A percentile compares a stretch with the other conserved stretches of the same genome.
Evolutionary conservation across 106 monocot species (phyloP).

Genomic region (Apostasia ramifera): DNA sequence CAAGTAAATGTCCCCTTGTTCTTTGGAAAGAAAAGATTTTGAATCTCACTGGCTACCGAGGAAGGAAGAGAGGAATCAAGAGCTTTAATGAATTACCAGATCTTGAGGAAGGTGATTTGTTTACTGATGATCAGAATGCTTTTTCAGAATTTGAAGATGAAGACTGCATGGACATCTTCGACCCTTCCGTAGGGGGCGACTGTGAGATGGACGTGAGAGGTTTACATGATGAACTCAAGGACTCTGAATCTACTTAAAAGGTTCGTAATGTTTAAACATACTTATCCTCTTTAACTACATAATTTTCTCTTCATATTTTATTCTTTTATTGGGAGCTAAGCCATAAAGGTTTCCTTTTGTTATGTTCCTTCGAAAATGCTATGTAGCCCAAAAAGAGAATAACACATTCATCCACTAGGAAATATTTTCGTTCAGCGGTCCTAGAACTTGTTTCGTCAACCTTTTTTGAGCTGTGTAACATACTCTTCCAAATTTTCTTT

Average conservation of each 20-base stretch:
- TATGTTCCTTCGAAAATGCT: no score
- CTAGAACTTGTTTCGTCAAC: no score
- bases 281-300: no score
- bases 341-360: no score
- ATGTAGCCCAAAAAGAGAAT: no score
- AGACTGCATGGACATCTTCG: conserved; percentile 18
- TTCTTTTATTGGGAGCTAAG: no score
- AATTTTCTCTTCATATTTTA: no score
- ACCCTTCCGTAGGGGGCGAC: conserved; percentile 25
- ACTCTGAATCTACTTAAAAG: conserved; percentile 1
- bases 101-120: conserved; percentile 18
- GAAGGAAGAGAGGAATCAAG: conserved; percentile 46
- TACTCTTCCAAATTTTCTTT: no score
- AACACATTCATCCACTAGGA: no score
- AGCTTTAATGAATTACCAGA: conserved; percentile 37
- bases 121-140: conserved; percentile 7
- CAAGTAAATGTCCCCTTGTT: conserved; percentile 65
- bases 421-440: no score
- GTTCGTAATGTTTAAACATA: neutral
- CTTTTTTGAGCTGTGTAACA: no score
- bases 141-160: conserved; percentile 32
- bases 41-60: conserved; percentile 65
- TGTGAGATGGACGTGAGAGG: conserved; percentile 54
- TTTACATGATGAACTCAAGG: conserved; percentile 23
- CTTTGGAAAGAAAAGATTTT: conserved; percentile 87